Base-by-base conservation (phyloP, 495 filamentous ascomycete species). In the Chaetomium fimeti region DNA sequence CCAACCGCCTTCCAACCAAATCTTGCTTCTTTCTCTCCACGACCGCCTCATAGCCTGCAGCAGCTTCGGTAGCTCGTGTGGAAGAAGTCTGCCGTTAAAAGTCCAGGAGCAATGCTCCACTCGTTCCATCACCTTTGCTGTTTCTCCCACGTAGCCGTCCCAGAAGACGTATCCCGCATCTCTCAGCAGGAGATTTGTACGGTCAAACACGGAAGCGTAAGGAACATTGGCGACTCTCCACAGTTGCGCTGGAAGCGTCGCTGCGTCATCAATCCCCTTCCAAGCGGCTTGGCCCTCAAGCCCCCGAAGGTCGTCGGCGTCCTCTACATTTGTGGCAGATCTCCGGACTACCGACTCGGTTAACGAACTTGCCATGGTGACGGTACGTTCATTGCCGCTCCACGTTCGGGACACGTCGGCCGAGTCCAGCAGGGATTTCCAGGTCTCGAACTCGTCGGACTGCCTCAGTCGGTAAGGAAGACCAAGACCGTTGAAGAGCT, bases 131-230 rank as follows among this genome's bases (percentile, higher is more conserved):
- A 51, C 12, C 48, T 51, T 24, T 13, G 48, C 48, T 13, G 48
- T 51, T 51, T 51, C 48, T 51, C 48, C 48, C 24, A 27, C 48
- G 22, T 27, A 27, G 48, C 48, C 48, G 22, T 51, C 48, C 48
- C 48, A 51, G 48, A 51, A 51, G 48, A 51, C 48, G 48, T 51
- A 51, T 51, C 48, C 48, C 7, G 22, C 48, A 27, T 51, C 48
- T 20, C 48, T 51, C 6, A 51, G 22, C 9, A 51, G 20, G 48
- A 51, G 20, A 27, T 51, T 51, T 51, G 18, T 24, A 7, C 45
- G 45, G 5, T 6, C 18, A n/a, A 48, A 5, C 18, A 48, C 45
- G 18, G 45, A 20, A 48, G 9, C 5, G 18, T 20, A 5, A n/a
- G 18, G 45, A 9, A 12, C 1, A 48, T 48, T 6, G 45, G 45